Base-by-base conservation (phyloP, 192 early-diverging fungal species). In the Bifiguratus adelaidae region DNA sequence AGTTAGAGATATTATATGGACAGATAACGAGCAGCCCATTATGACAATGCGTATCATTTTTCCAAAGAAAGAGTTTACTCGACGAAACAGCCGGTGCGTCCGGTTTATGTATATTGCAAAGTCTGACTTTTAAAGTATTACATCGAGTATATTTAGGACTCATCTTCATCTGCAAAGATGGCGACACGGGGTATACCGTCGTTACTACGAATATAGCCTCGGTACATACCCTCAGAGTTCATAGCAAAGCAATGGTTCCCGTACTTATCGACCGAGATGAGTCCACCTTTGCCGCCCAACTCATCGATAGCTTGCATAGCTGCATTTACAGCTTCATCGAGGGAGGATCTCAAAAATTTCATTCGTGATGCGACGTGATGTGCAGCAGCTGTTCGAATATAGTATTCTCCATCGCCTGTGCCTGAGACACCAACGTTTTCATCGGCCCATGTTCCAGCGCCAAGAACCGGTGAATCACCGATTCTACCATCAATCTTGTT, bases 381-480 rank as follows among this genome's bases (percentile, higher is more conserved):
- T 7, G 61, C 55, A 29, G 53, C 48, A 9, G 37, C 41, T 21
- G 55, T 44, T 16, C 70, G 53, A 42, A 72, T 72, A 41, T 69
- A 70, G 44, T 41, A 70, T 53, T 67, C 65, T 1, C 70, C 70
- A 37, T 72, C 45, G 12, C 70, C 70, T 12, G 70, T 72, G 5
- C 61, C 67, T 30, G 57, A 61, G 15, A 65, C 61, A 32, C 65
- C 70, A 40, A 48, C 53, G 7, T 54, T 54, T 28, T 46, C 49
- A 38, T 72, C 70, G n/a, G 66, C 70, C 47, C 65, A 72, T 1
- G 61, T 72, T 4, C 70, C 70, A 25, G 43, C 61, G 11, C 55
- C 58, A 25, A 72, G 68, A 5, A 72, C 15, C 19, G 70, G 70
- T 7, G 70, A 61, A 27, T 72, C 70, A 4, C 68, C 68, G n/a